Evolutionary conservation across 2,329 filamentous ascomycete species (phyloP).

Genomic region (Thielaviopsis punctulata): DNA sequence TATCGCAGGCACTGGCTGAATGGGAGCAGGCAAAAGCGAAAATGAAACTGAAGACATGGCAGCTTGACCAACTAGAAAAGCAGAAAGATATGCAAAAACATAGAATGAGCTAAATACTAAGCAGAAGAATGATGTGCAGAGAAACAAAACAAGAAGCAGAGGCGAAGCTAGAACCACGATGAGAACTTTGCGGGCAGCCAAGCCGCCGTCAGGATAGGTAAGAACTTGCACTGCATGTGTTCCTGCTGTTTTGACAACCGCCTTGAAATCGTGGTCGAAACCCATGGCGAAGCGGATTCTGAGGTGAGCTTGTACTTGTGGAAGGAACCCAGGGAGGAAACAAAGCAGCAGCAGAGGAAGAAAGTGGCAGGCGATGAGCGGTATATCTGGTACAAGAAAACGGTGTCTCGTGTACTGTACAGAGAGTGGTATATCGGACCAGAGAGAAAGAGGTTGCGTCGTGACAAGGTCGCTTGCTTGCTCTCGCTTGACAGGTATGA

Average conservation of each 20-base stretch:
- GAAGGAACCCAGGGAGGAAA: background rate
- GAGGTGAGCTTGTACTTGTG: background rate
- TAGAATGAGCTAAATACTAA: conserved; percentile 9
- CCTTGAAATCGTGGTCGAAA: background rate
- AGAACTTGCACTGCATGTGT: background rate
- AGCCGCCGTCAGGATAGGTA: background rate
- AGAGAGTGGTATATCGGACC: background rate
- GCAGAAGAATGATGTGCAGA: conserved; percentile 7
- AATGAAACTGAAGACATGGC: conserved; percentile 1
- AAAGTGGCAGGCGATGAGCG: no score
- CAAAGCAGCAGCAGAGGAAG: background rate
- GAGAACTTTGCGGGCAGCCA: background rate
- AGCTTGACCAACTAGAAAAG: conserved; percentile 2
- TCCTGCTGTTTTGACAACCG: background rate
- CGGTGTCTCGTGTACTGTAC: no score
- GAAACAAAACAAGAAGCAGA: conserved; percentile 2
- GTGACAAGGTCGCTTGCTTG: background rate
- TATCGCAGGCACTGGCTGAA: background rate
- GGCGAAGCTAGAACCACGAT: conserved; percentile 5
- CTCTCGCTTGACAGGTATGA: background rate
- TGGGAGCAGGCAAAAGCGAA: background rate
- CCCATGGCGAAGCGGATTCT: background rate
- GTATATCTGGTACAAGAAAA: no score
- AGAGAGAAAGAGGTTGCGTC: background rate
- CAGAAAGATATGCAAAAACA: conserved; percentile 6